Percentiles rank a stretch among this genome's conserved stretches.
Conservation (phyloP, 495 filamentous ascomycete species). For the Umbilicaria muhlenbergii region DNA sequence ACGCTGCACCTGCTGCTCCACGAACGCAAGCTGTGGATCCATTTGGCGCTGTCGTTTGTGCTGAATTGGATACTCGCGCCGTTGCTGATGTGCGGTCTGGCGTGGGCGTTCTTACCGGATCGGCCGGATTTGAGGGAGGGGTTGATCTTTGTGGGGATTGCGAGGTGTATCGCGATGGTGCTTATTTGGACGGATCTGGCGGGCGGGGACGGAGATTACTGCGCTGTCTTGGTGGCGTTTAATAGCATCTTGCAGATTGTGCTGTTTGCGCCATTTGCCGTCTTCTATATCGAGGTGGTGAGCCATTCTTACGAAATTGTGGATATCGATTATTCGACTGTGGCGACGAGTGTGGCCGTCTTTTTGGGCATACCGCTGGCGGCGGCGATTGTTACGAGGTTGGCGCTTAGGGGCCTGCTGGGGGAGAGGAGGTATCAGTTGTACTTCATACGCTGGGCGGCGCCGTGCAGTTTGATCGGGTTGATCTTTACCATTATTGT, state of each 20-base stretch:
- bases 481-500: slow-evolving; percentile 77
- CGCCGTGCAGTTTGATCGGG: slow-evolving; percentile 68
- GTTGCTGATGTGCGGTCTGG: slow-evolving; percentile 66
- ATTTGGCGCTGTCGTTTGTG: slow-evolving; percentile 62
- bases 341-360: slow-evolving; percentile 65
- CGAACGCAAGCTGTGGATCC: slow-evolving; percentile 52
- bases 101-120: slow-evolving; percentile 76
- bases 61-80: slow-evolving; percentile 88
- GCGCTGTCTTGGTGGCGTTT: slow-evolving; percentile 77
- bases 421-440: slow-evolving; percentile 47
- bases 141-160: slow-evolving; percentile 63
- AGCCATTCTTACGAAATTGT: slow-evolving; percentile 23
- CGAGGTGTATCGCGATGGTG: slow-evolving; percentile 76
- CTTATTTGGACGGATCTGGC: slow-evolving; percentile 69
- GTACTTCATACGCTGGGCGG: slow-evolving; percentile 49
- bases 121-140: slow-evolving; percentile 50
- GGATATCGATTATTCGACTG: slow-evolving; percentile 48
- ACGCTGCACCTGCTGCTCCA: slow-evolving; percentile 53
- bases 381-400: slow-evolving; percentile 62
- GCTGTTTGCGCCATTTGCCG: slow-evolving; percentile 62
- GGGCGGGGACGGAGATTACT: slow-evolving; percentile 69
- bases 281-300: slow-evolving; percentile 66
- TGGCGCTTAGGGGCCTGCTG: slow-evolving; percentile 37
- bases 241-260: slow-evolving; percentile 83
- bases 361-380: slow-evolving; percentile 78